Base-by-base conservation (phyloP, 2,329 filamentous ascomycete species). In the Zymoseptoria pseudotritici region DNA sequence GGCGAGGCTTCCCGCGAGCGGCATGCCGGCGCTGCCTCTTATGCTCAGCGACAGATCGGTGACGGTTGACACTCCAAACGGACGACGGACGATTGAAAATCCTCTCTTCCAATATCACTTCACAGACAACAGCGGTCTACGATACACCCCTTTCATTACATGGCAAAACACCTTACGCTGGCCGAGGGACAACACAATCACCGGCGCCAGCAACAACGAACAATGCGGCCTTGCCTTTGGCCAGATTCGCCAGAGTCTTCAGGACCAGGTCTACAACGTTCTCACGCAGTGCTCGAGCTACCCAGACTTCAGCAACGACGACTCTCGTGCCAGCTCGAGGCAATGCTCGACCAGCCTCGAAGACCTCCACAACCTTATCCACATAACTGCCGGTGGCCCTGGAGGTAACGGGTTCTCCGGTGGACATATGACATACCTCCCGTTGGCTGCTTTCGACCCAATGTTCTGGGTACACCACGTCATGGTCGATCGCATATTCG, bases 381-480 rank as follows among this genome's bases (percentile, higher is more conserved):
- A 74, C 63, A 70, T 63, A 26, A 67, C 63, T 22, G 55, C 55
- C 19, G 72, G 72, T 54, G 71, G 72, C 24, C 57, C 61, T 31
- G 67, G 67, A 19, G 26, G 29, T 42, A 58, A 58, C 19, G 54
- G 52, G 19, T 57, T 63, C 21, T 60, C 58, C 21, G 62, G 61
- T 55, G 87, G 88, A 2, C 87, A 90, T 68, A 88, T 89, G 83
- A 83, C 82, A 54, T 88, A 83, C 73, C 84, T 86, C 84, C 22
- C 87, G 86, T 66, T 89, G 19, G 57, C 89, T 2, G 82, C 87
- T 0, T 94, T 90, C 70, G 90, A 95, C 69, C 90, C 90, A 0
- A 76, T 89, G 17, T 92, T 93, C 74, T 89, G 87, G 74, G 75
- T 93, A 6, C 89, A 93, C 68, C 90, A 93, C 68, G 59, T 58